Evolutionary conservation across 257 asterid genomes (phyloP).

Genomic region (Fraxinus excelsior): DNA sequence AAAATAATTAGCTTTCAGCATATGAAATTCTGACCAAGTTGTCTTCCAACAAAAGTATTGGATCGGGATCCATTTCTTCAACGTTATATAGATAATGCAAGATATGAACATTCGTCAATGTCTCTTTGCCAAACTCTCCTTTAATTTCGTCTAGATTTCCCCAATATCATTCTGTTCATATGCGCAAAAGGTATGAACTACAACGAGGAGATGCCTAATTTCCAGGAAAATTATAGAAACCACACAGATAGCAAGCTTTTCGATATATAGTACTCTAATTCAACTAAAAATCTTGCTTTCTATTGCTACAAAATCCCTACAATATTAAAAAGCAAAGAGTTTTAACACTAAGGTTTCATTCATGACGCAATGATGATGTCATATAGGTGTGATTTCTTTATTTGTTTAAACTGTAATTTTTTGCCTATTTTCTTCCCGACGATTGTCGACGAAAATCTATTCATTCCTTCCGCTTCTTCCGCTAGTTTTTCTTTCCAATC

Average conservation of each 20-base stretch:
- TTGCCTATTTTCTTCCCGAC: no score
- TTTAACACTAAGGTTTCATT: no score
- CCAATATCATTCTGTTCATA: slow-evolving; percentile 28
- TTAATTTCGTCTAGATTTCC: slow-evolving; percentile 12
- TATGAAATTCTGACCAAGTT: neutral
- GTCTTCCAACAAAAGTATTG: neutral
- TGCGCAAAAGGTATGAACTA: neutral
- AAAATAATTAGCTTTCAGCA: neutral
- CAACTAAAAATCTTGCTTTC: neutral
- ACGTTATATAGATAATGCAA: neutral
- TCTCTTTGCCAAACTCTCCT: slow-evolving; percentile 16
- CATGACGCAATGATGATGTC: no score
- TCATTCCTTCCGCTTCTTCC: no score
- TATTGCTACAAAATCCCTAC: slow-evolving; percentile 37
- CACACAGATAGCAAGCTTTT: neutral
- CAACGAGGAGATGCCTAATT: neutral
- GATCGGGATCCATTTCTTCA: neutral
- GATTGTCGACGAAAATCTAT: no score
- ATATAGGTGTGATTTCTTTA: no score
- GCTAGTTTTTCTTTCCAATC: no score
- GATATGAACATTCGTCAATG: slow-evolving; percentile 18
- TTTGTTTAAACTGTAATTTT: no score
- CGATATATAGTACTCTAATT: neutral
- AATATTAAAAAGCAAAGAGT: no score
- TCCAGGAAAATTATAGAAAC: neutral